A percentile compares a stretch with the other conserved stretches of the same genome.
Conservation (phyloP, 768 basidiomycete genomes). For the Leccinum longicurvipes region DNA sequence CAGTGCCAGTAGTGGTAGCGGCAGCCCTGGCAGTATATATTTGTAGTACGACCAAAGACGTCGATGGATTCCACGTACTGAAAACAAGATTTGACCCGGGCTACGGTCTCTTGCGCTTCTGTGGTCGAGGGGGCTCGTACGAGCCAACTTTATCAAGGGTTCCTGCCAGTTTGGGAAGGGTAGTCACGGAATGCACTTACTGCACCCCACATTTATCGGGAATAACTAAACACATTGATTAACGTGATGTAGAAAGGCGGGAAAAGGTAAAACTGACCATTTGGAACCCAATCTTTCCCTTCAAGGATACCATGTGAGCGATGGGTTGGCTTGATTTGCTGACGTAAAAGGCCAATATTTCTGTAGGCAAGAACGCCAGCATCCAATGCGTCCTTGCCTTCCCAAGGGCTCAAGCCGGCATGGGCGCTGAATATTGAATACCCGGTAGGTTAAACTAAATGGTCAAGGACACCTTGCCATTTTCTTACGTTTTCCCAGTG, state of each 20-base stretch:
- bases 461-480: no score
- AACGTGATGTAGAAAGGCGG: not conserved
- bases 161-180: not conserved
- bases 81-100: constrained; percentile 70
- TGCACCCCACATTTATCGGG: constrained; percentile 75
- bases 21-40: constrained; percentile 46
- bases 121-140: constrained; percentile 68
- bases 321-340: constrained; percentile 74
- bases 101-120: constrained; percentile 52
- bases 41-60: not conserved
- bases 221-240: constrained; percentile 50
- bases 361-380: constrained; percentile 83
- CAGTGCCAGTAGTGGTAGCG: constrained; percentile 63
- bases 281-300: constrained; percentile 71
- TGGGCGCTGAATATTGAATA: constrained; percentile 55
- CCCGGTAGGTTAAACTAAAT: no score
- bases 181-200: constrained; percentile 37
- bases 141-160: constrained; percentile 51
- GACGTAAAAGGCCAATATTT: constrained; percentile 73
- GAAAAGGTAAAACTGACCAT: constrained; percentile 46
- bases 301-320: constrained; percentile 80
- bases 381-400: constrained; percentile 79
- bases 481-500: constrained; percentile 63
- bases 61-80: constrained; percentile 42
- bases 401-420: constrained; percentile 82